Evolutionary conservation across 352 stramenopile genomes (phyloP).

Genomic region (Phytopythium sindhum): DNA sequence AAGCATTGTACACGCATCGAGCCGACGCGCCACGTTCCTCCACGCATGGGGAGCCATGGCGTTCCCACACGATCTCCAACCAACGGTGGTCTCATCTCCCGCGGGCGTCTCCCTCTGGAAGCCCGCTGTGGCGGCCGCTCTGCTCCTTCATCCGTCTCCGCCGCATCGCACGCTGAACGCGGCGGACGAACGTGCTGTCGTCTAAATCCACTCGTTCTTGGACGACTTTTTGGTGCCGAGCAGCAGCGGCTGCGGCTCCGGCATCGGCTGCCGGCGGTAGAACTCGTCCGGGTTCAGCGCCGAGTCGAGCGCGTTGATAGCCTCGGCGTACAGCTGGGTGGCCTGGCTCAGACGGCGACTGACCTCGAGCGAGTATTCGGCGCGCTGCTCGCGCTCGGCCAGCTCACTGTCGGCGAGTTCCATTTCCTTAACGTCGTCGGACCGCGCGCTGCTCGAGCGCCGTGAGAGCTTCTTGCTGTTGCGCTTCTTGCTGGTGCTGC

Average conservation of each 20-base stretch:
- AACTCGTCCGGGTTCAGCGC: slow-evolving; percentile 36
- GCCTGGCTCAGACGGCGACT: slow-evolving; percentile 49
- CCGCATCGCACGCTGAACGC: not conserved
- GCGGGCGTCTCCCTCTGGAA: slow-evolving; percentile 6
- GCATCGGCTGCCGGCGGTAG: slow-evolving; percentile 20
- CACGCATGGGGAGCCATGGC: not conserved
- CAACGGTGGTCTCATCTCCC: not conserved
- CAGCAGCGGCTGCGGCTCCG: slow-evolving; percentile 46
- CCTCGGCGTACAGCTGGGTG: slow-evolving; percentile 52
- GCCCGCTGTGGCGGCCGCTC: not conserved
- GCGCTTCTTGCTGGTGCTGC: slow-evolving; percentile 5
- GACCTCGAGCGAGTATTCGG: slow-evolving; percentile 36
- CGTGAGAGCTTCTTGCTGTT: slow-evolving; percentile 10
- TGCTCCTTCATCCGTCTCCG: slow-evolving; percentile 14
- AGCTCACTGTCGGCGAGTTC: slow-evolving; percentile 25
- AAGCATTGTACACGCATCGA: slow-evolving; percentile 1
- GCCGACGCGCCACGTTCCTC: not conserved
- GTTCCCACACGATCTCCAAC: not conserved
- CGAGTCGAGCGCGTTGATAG: slow-evolving; percentile 44
- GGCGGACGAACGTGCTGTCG: not conserved
- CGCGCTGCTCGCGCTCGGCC: slow-evolving; percentile 22
- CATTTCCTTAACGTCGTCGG: slow-evolving; percentile 13
- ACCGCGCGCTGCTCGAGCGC: slow-evolving; percentile 3
- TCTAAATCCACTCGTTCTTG: slow-evolving; percentile 51
- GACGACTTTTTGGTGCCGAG: slow-evolving; percentile 45